A percentile compares a stretch with the other conserved stretches of the same genome.
These are phyloP conservation scores for Exophiala calicioides DNA, from an alignment of 2,329 filamentous ascomycete species.

Conservation along the genomic window DNA sequence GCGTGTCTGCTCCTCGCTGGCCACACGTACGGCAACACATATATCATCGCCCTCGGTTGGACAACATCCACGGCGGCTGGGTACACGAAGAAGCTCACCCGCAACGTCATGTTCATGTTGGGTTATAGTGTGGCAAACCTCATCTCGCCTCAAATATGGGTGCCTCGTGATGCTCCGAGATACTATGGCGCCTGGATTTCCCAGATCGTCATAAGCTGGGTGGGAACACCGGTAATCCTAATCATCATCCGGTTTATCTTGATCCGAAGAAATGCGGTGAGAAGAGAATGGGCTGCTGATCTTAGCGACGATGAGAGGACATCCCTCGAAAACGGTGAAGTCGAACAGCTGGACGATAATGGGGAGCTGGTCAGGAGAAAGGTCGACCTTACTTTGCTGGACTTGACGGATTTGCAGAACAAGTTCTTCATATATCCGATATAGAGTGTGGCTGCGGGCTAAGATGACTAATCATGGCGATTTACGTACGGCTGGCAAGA, in stretches of 20 bases:
- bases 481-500: too few relatives aligned
- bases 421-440: conserved; percentile 42
- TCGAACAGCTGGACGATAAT: conserved; percentile 30
- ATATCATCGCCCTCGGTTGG: conserved; percentile 45
- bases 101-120: conserved; percentile 39
- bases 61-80: conserved; percentile 35
- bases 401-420: conserved; percentile 42
- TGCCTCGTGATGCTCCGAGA: conserved; percentile 36
- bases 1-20: conserved; percentile 41
- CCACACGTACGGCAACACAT: conserved; percentile 40
- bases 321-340: conserved; percentile 35
- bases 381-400: conserved; percentile 40
- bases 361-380: conserved; percentile 35
- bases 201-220: conserved; percentile 37
- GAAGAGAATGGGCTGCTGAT: conserved; percentile 34
- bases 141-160: conserved; percentile 46
- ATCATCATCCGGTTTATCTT: conserved; percentile 45
- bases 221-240: conserved; percentile 43
- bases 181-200: conserved; percentile 33
- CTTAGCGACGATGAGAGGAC: conserved; percentile 20
- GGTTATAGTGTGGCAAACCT: conserved; percentile 45
- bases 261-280: conserved; percentile 32
- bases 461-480: too few relatives aligned
- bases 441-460: too few relatives aligned
- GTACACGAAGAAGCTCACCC: conserved; percentile 37